phyloP scores from a whole-genome alignment of 345 rosid genomes.

The Punica granatum region DNA sequence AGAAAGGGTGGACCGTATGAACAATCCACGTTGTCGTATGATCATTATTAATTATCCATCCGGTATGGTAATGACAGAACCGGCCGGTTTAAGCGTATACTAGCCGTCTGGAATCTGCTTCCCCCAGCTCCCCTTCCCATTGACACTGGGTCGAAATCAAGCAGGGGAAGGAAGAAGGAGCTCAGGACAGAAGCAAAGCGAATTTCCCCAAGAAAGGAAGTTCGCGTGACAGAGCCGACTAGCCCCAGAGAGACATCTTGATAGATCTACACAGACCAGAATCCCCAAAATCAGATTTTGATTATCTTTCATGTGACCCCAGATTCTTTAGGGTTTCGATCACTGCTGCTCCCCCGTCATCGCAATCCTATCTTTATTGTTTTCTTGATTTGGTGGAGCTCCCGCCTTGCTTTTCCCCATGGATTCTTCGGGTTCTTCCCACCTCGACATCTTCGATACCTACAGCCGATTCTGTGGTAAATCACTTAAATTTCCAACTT shows the following conservation, averaged over 20 bases:
- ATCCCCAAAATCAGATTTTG: background rate
- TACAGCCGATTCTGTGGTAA: slow-evolving; percentile 16
- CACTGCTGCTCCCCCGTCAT: background rate
- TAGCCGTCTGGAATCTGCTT: too few relatives aligned
- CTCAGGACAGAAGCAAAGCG: too few relatives aligned
- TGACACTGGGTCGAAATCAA: too few relatives aligned
- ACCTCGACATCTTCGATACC: slow-evolving; percentile 10
- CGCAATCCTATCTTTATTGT: slow-evolving; percentile 6
- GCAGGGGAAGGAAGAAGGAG: too few relatives aligned
- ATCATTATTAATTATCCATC: too few relatives aligned
- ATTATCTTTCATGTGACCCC: background rate
- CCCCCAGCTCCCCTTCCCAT: too few relatives aligned
- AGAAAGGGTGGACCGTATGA: too few relatives aligned
- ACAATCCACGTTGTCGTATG: too few relatives aligned
- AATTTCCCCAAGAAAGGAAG: background rate
- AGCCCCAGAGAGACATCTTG: background rate
- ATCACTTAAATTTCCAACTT: background rate
- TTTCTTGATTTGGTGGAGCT: background rate
- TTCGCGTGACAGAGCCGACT: background rate
- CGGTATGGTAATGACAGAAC: too few relatives aligned
- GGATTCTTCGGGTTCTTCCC: slow-evolving; percentile 9
- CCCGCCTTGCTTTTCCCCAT: background rate
- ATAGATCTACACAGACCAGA: background rate
- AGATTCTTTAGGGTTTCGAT: slow-evolving; percentile 1
- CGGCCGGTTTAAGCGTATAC: too few relatives aligned